Conservation (phyloP, 257 asterid genomes). For the Cinchona pubescens region DNA sequence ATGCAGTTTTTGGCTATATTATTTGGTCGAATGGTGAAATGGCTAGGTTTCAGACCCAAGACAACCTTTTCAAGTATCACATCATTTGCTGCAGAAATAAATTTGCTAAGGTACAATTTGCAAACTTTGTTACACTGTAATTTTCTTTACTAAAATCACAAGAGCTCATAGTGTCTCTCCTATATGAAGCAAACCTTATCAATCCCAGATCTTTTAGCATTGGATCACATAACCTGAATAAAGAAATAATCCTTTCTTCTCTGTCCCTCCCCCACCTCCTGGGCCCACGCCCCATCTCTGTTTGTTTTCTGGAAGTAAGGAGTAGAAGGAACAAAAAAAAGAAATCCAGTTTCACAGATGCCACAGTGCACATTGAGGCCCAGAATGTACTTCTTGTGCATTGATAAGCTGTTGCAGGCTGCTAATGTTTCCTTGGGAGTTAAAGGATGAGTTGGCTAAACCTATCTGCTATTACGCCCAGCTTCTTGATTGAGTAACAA, state of each 20-base stretch:
- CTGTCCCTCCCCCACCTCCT: neutral
- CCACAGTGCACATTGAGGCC: neutral
- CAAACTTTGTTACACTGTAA: no score
- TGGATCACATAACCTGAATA: neutral
- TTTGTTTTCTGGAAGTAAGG: neutral
- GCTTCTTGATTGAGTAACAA: neutral
- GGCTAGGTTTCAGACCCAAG: neutral
- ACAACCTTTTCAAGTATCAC: neutral
- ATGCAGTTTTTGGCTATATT: neutral
- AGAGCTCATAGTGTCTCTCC: neutral
- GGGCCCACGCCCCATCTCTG: neutral
- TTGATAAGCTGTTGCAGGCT: neutral
- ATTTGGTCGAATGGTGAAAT: neutral
- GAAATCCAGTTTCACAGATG: neutral
- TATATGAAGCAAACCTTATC: neutral
- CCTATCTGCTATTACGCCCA: neutral
- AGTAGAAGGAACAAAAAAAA: no score
- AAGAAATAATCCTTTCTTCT: neutral
- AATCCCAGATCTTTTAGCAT: neutral
- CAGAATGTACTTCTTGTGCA: neutral
- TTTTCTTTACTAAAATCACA: no score
- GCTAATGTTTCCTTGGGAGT: neutral
- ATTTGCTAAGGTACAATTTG: neutral
- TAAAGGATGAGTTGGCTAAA: neutral
- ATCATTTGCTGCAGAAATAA: neutral